Evolutionary conservation across 805 yeast species (phyloP), one percentile per base, ranked within the genome.

Genomic region (Saturnispora galanensis): DNA sequence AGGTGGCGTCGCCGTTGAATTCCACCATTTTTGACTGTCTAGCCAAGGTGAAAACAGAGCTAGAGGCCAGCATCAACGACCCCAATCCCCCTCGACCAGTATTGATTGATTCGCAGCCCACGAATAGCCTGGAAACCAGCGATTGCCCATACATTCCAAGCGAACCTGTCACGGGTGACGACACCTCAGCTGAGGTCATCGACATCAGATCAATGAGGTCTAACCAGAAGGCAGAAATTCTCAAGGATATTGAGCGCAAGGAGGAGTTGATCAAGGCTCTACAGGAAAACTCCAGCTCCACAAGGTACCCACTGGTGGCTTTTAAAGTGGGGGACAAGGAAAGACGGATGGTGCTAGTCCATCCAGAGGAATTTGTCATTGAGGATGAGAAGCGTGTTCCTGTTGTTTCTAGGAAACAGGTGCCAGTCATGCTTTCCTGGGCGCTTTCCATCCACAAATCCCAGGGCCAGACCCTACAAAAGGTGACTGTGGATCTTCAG

Each of bases 341-440:
- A 2, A 72, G 84, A 1, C 64, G 96, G 49, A 81, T 81, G n/a
- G 79, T 86, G 1, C 62, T 89, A 10, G 83, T 88, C 3, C 83
- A 79, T 50, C 87, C 89, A 0, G 97, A 90, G 57, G 70, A 70
- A 11, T 90, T 96, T 87, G 73, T 71, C 0, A 68, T 85, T 17
- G 90, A 81, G 50, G 94, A 87, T 60, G 87, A 83, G 42, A 65
- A 70, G 18, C 86, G 82, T 16, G 69, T 69, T 8, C 76, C 81
- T 0, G 52, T 86, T 11, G 95, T 85, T 1, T 70, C 82, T 2
- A 69, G 97, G 54, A 68, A 71, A 0, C 98, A 93, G 57, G 53
- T 93, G 2, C 98, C 98, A 0, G 65, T 93, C 43, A 79, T 90
- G 54, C 66, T 89, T n/a, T 95, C 98, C 0, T 93, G 97, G 97